Percentiles rank a stretch among this genome's conserved stretches.
Conservation (phyloP, 176 grass and related monocot genomes). For the Musa acuminata region DNA sequence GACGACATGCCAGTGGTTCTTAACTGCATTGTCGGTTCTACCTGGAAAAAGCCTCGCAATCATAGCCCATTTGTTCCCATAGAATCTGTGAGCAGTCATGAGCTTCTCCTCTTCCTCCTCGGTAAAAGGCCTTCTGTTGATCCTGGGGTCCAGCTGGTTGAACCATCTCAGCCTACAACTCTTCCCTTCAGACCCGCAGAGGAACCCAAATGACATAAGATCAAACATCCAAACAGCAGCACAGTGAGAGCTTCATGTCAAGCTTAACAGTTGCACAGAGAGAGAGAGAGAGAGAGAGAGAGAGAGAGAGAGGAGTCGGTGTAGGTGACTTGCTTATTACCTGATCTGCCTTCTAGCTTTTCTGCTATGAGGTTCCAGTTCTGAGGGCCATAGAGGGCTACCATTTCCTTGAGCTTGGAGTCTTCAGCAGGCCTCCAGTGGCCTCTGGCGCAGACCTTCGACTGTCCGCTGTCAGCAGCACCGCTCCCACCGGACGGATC, state of each 20-base stretch:
- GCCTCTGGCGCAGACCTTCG: constrained; percentile 8
- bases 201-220: too few relatives aligned
- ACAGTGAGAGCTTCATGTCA: background rate
- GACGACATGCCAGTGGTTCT: constrained; percentile 16
- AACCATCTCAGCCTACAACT: constrained; percentile 19
- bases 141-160: constrained; percentile 17
- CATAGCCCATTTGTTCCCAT: constrained; percentile 19
- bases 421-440: constrained; percentile 17
- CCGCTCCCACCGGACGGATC: background rate
- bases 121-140: constrained; percentile 9
- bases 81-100: constrained; percentile 8
- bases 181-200: background rate
- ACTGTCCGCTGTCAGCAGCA: background rate
- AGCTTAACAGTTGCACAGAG: background rate
- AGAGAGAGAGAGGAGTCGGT: background rate
- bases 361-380: constrained; percentile 13
- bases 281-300: too few relatives aligned
- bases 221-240: background rate
- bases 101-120: constrained; percentile 14
- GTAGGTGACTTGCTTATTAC: background rate
- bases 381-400: constrained; percentile 13
- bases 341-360: constrained; percentile 14
- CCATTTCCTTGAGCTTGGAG: constrained; percentile 13
- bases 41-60: constrained; percentile 13
- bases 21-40: constrained; percentile 10